phyloP scores from a whole-genome alignment of 2,329 filamentous ascomycete genomes.

The Aaosphaeria pasadenensis region DNA sequence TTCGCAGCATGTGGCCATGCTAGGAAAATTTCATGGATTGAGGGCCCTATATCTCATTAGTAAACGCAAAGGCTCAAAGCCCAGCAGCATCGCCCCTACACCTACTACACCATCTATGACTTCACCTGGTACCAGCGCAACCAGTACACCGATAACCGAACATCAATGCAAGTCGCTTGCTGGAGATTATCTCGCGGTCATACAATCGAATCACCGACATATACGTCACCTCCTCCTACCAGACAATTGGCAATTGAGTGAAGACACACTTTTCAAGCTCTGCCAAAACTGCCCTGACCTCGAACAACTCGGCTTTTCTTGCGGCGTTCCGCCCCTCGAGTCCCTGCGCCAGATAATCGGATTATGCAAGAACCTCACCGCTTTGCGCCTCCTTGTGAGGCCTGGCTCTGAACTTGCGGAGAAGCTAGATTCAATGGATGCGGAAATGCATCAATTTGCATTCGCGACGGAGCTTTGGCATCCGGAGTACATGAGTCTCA shows the following conservation, averaged over 20 bases:
- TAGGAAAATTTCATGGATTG: conserved; percentile 43
- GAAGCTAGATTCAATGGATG: conserved; percentile 20
- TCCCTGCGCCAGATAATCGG: conserved; percentile 34
- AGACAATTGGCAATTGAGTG: conserved; percentile 53
- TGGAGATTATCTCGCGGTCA: conserved; percentile 49
- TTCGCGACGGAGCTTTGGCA: conserved; percentile 32
- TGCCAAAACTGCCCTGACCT: conserved; percentile 56
- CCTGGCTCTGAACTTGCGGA: conserved; percentile 23
- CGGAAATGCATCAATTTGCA: conserved; percentile 30
- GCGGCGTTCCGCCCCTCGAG: conserved; percentile 51
- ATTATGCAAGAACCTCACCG: conserved; percentile 38
- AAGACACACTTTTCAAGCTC: conserved; percentile 48
- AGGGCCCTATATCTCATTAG: conserved; percentile 53
- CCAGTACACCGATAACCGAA: conserved; percentile 21
- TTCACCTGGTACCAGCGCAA: conserved; percentile 12
- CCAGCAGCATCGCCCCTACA: conserved; percentile 22
- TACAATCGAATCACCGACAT: conserved; percentile 49
- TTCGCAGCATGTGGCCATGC: conserved; percentile 42
- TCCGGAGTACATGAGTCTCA: conserved; percentile 31
- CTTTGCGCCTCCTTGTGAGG: conserved; percentile 38
- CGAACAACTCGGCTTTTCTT: conserved; percentile 56
- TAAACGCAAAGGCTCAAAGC: conserved; percentile 21
- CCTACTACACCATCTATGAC: conserved; percentile 24
- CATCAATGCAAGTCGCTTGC: conserved; percentile 35
- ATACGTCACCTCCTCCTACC: conserved; percentile 57